Percentiles rank a stretch among this genome's conserved stretches.
phyloP scores from a whole-genome alignment of 1,284 basidiomycete species.

The Chalciporus sp. region DNA sequence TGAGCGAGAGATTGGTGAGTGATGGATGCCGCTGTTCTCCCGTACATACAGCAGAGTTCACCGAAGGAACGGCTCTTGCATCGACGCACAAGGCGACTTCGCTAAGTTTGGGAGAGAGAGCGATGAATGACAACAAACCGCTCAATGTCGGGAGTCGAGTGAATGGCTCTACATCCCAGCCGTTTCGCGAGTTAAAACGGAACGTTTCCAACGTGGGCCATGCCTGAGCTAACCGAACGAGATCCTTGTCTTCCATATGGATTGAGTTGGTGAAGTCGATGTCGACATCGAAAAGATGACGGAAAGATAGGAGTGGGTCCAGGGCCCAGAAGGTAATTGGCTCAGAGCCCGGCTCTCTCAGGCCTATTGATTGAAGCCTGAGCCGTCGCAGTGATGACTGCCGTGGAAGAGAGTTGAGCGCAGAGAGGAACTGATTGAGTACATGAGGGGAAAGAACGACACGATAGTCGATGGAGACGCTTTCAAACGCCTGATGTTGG shows the following conservation, averaged over 20 bases:
- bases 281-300: not conserved
- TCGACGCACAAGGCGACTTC: conserved; percentile 4
- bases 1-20: conserved; percentile 4
- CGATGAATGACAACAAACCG: conserved; percentile 14
- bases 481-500: conserved; percentile 10
- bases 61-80: conserved; percentile 4
- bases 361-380: not conserved
- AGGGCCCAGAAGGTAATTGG: conserved; percentile 6
- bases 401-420: conserved; percentile 9
- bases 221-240: conserved; percentile 8
- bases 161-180: not conserved
- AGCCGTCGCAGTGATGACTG: conserved; percentile 1
- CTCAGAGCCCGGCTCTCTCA: not conserved
- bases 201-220: conserved; percentile 18
- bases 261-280: not conserved
- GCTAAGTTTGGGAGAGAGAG: conserved; percentile 15
- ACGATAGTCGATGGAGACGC: not conserved
- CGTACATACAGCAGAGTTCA: conserved; percentile 5
- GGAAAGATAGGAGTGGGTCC: conserved; percentile 5
- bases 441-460: not conserved
- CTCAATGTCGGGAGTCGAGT: conserved; percentile 11
- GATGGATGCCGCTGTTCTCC: not conserved
- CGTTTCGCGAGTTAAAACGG: not conserved
- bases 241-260: conserved; percentile 16
- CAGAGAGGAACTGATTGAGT: conserved; percentile 5